Conservation (phyloP, 176 grass and related monocot species). For the Urochloa ruziziensis region DNA sequence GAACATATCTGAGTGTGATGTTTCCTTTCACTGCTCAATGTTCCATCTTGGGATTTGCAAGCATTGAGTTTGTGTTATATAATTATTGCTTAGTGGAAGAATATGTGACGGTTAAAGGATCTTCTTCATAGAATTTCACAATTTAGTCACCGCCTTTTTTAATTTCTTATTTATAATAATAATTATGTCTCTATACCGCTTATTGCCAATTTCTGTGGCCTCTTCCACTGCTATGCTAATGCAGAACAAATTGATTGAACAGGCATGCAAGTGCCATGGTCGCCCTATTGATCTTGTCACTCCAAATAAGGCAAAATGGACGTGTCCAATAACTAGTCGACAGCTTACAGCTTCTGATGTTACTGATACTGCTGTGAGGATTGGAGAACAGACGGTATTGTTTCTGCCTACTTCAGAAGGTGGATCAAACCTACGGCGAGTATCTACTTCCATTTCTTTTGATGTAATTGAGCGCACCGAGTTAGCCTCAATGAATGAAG, state of each 20-base stretch:
- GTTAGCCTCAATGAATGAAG: conserved; percentile 79
- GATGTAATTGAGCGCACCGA: conserved; percentile 68
- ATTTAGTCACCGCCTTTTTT: neutral
- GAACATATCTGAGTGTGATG: neutral
- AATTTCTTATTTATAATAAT: conserved; percentile 4
- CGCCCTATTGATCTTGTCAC: conserved; percentile 37
- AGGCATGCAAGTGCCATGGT: conserved; percentile 91
- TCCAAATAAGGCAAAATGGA: conserved; percentile 35
- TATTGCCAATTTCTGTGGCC: neutral
- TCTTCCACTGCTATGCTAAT: conserved; percentile 30
- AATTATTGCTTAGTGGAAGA: neutral
- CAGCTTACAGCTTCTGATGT: conserved; percentile 72
- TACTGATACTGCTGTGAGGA: conserved; percentile 72
- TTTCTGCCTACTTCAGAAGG: conserved; percentile 68
- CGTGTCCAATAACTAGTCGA: conserved; percentile 55
- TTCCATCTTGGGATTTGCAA: conserved; percentile 20
- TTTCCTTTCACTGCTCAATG: conserved; percentile 16
- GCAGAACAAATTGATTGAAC: conserved; percentile 35
- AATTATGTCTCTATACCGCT: neutral
- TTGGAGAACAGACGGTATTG: conserved; percentile 69
- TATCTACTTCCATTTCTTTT: conserved; percentile 57
- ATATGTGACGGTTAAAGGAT: neutral
- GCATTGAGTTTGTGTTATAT: neutral
- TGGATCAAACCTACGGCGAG: conserved; percentile 27
- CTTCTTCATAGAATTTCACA: neutral